These are phyloP conservation scores for Meripilus lineatus DNA, from an alignment of 1,284 basidiomycete genomes.

Conservation along the genomic window DNA sequence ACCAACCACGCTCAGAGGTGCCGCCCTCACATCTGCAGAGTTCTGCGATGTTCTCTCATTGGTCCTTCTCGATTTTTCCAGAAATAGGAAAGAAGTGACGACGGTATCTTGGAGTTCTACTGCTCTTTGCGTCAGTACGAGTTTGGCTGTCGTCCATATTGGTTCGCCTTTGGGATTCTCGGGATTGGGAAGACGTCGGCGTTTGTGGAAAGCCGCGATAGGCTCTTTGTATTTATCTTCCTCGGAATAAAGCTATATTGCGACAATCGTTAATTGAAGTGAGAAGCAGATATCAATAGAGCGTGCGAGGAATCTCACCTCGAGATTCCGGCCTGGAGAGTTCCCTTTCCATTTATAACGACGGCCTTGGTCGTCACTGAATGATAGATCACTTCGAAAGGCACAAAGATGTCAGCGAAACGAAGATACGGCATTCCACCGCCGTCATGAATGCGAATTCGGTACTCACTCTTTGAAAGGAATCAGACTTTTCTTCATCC, in stretches of 20 bases:
- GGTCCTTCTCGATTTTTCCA: slow-evolving; percentile 25
- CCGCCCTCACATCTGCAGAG: slow-evolving; percentile 11
- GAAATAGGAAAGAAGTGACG: slow-evolving; percentile 35
- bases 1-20: slow-evolving; percentile 7
- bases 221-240: slow-evolving; percentile 27
- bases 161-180: slow-evolving; percentile 16
- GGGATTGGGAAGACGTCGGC: slow-evolving; percentile 19
- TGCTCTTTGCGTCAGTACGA: slow-evolving; percentile 30
- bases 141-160: slow-evolving; percentile 20
- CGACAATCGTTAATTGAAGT: not conserved
- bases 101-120: slow-evolving; percentile 32
- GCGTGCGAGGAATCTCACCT: slow-evolving; percentile 21
- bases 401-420: not conserved
- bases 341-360: slow-evolving; percentile 39
- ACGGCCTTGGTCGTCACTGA: slow-evolving; percentile 31
- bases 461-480: slow-evolving; percentile 37
- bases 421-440: not conserved
- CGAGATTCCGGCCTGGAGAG: slow-evolving; percentile 29
- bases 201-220: slow-evolving; percentile 33
- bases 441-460: not conserved
- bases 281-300: not conserved
- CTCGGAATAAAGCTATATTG: slow-evolving; percentile 31
- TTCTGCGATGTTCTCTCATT: slow-evolving; percentile 17
- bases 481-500: slow-evolving; percentile 40
- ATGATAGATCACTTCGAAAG: slow-evolving; percentile 29